phyloP scores from a whole-genome alignment of 768 basidiomycete genomes.

The Suillus occidentalis region DNA sequence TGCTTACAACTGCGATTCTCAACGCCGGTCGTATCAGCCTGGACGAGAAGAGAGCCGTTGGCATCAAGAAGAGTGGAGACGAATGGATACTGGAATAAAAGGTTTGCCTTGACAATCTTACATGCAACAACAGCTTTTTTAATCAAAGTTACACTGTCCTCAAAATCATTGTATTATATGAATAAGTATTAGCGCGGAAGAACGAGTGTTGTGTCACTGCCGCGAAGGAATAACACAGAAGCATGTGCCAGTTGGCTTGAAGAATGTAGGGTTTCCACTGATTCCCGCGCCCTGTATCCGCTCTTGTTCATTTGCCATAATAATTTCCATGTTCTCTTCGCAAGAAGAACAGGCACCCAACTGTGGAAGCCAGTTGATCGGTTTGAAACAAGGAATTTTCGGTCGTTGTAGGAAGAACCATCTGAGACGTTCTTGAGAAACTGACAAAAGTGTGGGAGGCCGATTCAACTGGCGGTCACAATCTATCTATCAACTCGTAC shows the following conservation, averaged over 20 bases:
- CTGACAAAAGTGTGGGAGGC: conserved; percentile 8
- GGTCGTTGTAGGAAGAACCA: conserved; percentile 3
- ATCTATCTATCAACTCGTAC: not conserved
- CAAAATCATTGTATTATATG: not conserved
- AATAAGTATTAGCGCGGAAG: not conserved
- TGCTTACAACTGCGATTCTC: conserved; percentile 84
- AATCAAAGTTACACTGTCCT: conserved; percentile 1
- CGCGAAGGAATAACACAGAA: not conserved
- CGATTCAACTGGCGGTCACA: not conserved
- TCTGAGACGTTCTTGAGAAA: not conserved
- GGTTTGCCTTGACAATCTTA: conserved; percentile 2
- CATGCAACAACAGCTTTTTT: conserved; percentile 17
- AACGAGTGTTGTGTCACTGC: not conserved
- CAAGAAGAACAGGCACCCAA: conserved; percentile 1
- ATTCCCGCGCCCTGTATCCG: not conserved
- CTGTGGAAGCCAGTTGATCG: not conserved
- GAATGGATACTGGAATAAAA: conserved; percentile 68
- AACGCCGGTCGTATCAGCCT: conserved; percentile 88
- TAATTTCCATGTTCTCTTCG: not conserved
- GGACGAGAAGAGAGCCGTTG: conserved; percentile 85
- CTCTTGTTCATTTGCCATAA: not conserved
- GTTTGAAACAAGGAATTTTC: conserved; percentile 1
- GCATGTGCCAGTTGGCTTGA: not conserved
- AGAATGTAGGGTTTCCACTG: not conserved
- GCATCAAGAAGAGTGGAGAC: conserved; percentile 65